phyloP scores from a whole-genome alignment of 2,329 filamentous ascomycete genomes.

The Colletotrichum sp. region DNA sequence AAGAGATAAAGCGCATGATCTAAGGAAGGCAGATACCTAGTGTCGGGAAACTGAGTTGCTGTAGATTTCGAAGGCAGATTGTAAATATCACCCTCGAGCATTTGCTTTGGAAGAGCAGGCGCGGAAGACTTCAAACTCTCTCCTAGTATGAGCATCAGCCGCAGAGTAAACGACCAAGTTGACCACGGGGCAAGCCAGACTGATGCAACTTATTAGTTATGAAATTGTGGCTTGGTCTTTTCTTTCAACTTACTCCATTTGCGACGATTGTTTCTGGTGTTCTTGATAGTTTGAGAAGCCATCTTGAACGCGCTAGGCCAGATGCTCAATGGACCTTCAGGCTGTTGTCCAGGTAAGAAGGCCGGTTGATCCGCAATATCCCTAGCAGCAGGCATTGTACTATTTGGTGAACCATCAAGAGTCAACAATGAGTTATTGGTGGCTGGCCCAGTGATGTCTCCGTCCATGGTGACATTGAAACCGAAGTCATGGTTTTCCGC shows the following conservation, averaged over 20 bases:
- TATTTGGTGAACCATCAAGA: neutral
- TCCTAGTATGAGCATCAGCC: neutral
- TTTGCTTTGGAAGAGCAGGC: conserved; percentile 30
- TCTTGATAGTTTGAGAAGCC: conserved; percentile 32
- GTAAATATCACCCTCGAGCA: conserved; percentile 26
- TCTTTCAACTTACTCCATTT: conserved; percentile 35
- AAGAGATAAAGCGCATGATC: neutral
- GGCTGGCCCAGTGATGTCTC: neutral
- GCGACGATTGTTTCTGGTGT: conserved; percentile 29
- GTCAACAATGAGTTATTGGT: neutral
- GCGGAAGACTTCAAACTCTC: neutral
- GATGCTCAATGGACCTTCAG: conserved; percentile 16
- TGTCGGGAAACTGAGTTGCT: conserved; percentile 34
- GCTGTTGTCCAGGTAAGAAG: neutral
- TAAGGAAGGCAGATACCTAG: conserved; percentile 22
- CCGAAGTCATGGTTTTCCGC: neutral
- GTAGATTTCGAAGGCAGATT: conserved; percentile 25
- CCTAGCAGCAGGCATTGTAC: neutral
- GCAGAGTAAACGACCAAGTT: neutral
- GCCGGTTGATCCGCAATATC: neutral
- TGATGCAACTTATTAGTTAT: neutral
- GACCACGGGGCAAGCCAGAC: neutral
- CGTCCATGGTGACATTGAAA: neutral
- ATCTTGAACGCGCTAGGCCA: conserved; percentile 33
- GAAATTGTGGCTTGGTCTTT: rapidly evolving